Conservation (phyloP, 805 yeast species). For the Lipomyces orientalis region DNA sequence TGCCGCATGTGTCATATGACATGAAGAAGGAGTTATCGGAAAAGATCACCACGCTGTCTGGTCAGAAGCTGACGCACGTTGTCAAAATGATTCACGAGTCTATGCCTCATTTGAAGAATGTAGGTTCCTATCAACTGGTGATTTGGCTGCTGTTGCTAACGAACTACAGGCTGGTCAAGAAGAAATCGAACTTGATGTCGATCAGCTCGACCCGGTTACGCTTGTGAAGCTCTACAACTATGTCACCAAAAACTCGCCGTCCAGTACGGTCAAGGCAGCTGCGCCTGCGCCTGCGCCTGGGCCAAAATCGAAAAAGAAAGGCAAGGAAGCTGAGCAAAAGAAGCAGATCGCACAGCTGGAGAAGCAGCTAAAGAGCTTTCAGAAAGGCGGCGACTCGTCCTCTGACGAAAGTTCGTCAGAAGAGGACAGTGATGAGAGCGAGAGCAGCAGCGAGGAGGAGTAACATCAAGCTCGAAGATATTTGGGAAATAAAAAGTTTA, state of each 20-base stretch:
- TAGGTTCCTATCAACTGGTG: background rate
- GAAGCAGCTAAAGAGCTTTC: conserved; percentile 76
- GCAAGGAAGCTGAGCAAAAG: conserved; percentile 53
- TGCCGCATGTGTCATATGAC: conserved; percentile 76
- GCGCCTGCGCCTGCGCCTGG: conserved; percentile 24
- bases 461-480: background rate
- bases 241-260: conserved; percentile 59
- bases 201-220: conserved; percentile 83
- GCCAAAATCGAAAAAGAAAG: conserved; percentile 51
- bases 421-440: conserved; percentile 35
- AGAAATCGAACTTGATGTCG: conserved; percentile 96
- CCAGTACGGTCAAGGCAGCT: conserved; percentile 23
- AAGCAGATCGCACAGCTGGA: conserved; percentile 73
- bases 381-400: conserved; percentile 40
- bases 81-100: conserved; percentile 83
- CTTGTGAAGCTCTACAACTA: conserved; percentile 82
- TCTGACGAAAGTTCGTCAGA: conserved; percentile 35
- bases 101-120: conserved; percentile 62
- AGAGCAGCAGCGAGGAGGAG: conserved; percentile 28
- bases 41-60: conserved; percentile 75
- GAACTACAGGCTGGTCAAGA: conserved; percentile 50
- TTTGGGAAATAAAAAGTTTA: background rate
- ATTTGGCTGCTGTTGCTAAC: background rate
- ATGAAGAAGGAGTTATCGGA: conserved; percentile 95
- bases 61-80: conserved; percentile 81